Evolutionary conservation across 345 rosid species (phyloP), one percentile per base, ranked within the genome.

Genomic region (Corymbia maculata): DNA sequence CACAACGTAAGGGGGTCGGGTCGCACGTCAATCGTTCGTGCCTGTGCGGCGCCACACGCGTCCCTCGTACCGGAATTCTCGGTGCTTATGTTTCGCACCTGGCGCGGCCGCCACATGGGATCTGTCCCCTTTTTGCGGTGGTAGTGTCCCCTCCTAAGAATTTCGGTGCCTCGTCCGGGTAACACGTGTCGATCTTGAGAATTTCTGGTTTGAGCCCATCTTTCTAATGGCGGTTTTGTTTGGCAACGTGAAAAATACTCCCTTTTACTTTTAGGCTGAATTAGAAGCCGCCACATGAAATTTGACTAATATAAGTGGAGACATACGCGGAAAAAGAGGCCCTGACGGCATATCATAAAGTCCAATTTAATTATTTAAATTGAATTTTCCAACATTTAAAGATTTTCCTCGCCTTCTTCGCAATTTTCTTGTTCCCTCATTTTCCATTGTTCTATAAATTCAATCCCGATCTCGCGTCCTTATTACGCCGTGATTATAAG

Each of bases 301-400:
- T n/a, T 64, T n/a, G 6, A n/a, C 70, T 64, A n/a, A 6, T 8
- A 0, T 6, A 9, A 2, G 17, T 64, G 16, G 8, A 64, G 8
- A 17, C 36, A 64, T 4, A n/a, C 36, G 30, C 0, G 2, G 2
- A 64, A n/a, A 64, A 13, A 11, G 26, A 28, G 32, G 14, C 30
- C 26, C 68, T 59, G 3, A 59, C 0, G 0, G 6, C 2, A 11
- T 59, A 59, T 59, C 13, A 3, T 13, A 13, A 64, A n/a, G 2
- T 0, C 8, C 36, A 14, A 64, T 0, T 4, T 2, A 14, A 64
- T 13, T n/a, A 6, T 0, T 64, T 0, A 13, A n/a, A 13, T 64
- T 2, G 9, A 19, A n/a, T 0, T 2, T n/a, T 64, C 4, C 2
- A 64, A 16, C 8, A 64, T n/a, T n/a, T 3, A 64, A n/a, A 64